Conservation (phyloP, 225 moss, liverwort and hornwort species). For the Takakia lepidozioides region DNA sequence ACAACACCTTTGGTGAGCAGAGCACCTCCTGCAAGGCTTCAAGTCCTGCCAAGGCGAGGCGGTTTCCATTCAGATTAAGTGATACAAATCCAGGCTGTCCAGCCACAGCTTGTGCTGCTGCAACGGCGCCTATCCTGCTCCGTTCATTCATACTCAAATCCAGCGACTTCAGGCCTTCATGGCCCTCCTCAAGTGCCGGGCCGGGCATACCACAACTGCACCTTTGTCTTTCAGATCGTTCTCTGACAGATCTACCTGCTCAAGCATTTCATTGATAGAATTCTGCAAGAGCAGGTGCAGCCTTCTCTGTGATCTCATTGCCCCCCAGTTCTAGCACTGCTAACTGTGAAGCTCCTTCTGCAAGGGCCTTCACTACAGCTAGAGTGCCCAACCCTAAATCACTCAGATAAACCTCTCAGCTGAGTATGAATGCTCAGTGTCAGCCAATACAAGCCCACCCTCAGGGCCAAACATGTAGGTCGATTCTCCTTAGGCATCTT, state of each 20-base stretch:
- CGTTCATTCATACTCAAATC: slow-evolving; percentile 32
- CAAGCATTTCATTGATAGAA: slow-evolving; percentile 20
- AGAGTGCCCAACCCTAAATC: slow-evolving; percentile 34
- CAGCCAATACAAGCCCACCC: slow-evolving; percentile 27
- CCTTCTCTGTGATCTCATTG: slow-evolving; percentile 30
- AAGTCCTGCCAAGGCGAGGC: slow-evolving; percentile 24
- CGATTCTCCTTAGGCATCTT: slow-evolving; percentile 24
- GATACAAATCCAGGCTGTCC: slow-evolving; percentile 5
- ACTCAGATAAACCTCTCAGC: slow-evolving; percentile 33
- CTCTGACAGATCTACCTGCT: slow-evolving; percentile 29
- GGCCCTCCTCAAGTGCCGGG: slow-evolving; percentile 19
- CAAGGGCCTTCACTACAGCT: slow-evolving; percentile 23
- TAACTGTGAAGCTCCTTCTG: slow-evolving; percentile 21
- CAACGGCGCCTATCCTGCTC: slow-evolving; percentile 21
- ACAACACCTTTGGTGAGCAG: slow-evolving; percentile 13
- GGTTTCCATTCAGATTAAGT: slow-evolving; percentile 31
- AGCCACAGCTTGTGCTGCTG: slow-evolving; percentile 19
- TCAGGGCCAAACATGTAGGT: slow-evolving; percentile 50
- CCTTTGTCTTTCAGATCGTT: slow-evolving; percentile 44
- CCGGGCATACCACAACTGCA: slow-evolving; percentile 17
- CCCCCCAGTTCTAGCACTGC: slow-evolving; percentile 36
- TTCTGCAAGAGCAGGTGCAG: slow-evolving; percentile 23
- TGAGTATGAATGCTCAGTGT: slow-evolving; percentile 30
- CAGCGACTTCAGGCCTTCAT: slow-evolving; percentile 11
- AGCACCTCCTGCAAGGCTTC: slow-evolving; percentile 14